Evolutionary conservation across 1,284 basidiomycete species (phyloP).

Genomic region (Tausonia pullulans): DNA sequence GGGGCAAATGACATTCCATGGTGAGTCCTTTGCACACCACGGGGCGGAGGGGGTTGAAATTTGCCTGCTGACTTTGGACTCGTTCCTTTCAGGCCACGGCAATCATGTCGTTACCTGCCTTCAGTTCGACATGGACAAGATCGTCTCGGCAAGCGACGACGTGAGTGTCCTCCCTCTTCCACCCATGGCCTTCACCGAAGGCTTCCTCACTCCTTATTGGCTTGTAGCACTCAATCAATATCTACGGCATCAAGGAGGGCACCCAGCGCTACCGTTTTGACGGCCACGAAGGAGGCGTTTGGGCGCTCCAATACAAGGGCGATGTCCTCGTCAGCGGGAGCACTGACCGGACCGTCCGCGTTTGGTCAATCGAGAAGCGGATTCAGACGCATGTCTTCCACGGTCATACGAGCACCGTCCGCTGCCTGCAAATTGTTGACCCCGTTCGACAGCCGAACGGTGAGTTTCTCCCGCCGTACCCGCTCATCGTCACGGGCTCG

Average conservation of each 20-base stretch:
- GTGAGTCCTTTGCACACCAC: not conserved
- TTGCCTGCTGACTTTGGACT: not conserved
- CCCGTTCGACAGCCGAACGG: conserved; percentile 35
- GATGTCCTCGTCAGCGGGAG: conserved; percentile 84
- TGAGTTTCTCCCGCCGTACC: conserved; percentile 38
- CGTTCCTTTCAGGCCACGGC: conserved; percentile 51
- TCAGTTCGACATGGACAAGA: conserved; percentile 81
- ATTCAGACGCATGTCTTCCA: conserved; percentile 80
- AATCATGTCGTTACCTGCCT: conserved; percentile 85
- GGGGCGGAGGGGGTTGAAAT: not conserved
- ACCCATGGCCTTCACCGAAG: not conserved
- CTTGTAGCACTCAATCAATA: conserved; percentile 68
- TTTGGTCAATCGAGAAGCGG: conserved; percentile 76
- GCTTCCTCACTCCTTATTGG: not conserved
- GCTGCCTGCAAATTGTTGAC: conserved; percentile 37
- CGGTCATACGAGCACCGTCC: conserved; percentile 84
- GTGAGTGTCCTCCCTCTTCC: conserved; percentile 1
- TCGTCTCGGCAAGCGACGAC: conserved; percentile 63
- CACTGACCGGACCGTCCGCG: conserved; percentile 84
- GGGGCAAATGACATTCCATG: conserved; percentile 14
- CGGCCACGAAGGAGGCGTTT: conserved; percentile 90
- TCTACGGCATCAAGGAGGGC: conserved; percentile 74
- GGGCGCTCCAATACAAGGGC: conserved; percentile 64
- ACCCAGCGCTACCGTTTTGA: conserved; percentile 59
- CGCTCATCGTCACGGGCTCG: conserved; percentile 86